phyloP scores from a whole-genome alignment of 208 protist genomes.

The Trypanosoma congolense region DNA sequence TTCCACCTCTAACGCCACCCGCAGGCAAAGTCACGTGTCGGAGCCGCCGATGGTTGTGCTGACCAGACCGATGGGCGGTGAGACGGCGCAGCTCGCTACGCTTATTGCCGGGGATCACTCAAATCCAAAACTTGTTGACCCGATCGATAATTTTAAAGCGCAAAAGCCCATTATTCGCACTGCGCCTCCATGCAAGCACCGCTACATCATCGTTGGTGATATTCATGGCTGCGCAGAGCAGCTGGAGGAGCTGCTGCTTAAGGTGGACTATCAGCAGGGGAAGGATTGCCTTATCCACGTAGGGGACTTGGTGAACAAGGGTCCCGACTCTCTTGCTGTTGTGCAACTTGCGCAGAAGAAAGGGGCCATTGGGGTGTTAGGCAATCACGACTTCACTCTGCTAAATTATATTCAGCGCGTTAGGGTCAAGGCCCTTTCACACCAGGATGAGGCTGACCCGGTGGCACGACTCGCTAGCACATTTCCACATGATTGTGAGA shows the following conservation, averaged over 20 bases:
- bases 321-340: slow-evolving; percentile 75
- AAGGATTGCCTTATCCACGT: slow-evolving; percentile 77
- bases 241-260: slow-evolving; percentile 69
- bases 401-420: slow-evolving; percentile 50
- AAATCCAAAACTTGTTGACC: slow-evolving; percentile 39
- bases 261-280: slow-evolving; percentile 70
- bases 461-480: slow-evolving; percentile 69
- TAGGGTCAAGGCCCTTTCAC: slow-evolving; percentile 27
- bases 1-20: slow-evolving; percentile 11
- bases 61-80: background rate
- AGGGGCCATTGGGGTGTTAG: slow-evolving; percentile 77
- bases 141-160: slow-evolving; percentile 62
- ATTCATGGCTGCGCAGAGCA: slow-evolving; percentile 86
- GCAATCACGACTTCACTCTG: slow-evolving; percentile 89
- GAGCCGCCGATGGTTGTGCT: background rate
- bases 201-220: slow-evolving; percentile 87
- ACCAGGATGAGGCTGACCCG: slow-evolving; percentile 61
- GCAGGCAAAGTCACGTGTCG: slow-evolving; percentile 6
- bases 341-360: slow-evolving; percentile 55
- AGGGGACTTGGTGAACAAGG: slow-evolving; percentile 89
- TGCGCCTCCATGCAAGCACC: slow-evolving; percentile 30
- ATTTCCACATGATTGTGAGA: slow-evolving; percentile 68
- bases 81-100: slow-evolving; percentile 5
- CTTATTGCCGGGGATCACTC: slow-evolving; percentile 22
- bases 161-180: slow-evolving; percentile 63